Evolutionary conservation across 805 yeast genomes (phyloP).

Genomic region (Komagataella populi): DNA sequence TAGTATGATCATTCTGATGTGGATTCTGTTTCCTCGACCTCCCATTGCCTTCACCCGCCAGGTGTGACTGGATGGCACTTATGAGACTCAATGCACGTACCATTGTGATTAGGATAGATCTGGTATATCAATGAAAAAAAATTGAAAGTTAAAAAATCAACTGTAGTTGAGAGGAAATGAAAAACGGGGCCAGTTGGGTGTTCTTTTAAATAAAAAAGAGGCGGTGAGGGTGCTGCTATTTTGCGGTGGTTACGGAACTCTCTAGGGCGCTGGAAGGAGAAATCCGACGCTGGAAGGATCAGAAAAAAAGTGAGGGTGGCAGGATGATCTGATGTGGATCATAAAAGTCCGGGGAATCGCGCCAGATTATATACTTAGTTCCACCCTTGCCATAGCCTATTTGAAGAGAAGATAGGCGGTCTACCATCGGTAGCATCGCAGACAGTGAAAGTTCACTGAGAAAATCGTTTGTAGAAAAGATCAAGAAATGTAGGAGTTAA

Average conservation of each 20-base stretch:
- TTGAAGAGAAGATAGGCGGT: neutral
- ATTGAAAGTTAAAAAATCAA: neutral
- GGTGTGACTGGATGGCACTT: neutral
- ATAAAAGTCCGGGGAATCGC: neutral
- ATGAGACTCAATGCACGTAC: conserved; percentile 3
- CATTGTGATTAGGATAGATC: neutral
- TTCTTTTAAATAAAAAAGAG: neutral
- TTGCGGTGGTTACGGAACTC: neutral
- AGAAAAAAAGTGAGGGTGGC: neutral
- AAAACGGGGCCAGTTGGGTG: neutral
- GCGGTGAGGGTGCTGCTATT: neutral
- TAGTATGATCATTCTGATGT: neutral
- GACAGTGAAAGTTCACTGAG: neutral
- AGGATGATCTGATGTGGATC: neutral
- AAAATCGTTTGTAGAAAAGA: neutral
- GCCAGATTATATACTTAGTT: neutral
- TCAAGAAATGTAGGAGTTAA: neutral
- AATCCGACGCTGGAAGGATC: conserved; percentile 1
- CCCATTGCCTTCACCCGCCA: neutral
- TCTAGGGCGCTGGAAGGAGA: neutral
- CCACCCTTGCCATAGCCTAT: neutral
- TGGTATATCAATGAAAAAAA: neutral
- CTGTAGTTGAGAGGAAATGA: neutral
- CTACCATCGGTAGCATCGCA: neutral
- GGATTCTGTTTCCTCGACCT: neutral